These are phyloP conservation scores for Ambrosiella beaveri DNA, from an alignment of 2,329 filamentous ascomycete genomes.

Conservation along the genomic window DNA sequence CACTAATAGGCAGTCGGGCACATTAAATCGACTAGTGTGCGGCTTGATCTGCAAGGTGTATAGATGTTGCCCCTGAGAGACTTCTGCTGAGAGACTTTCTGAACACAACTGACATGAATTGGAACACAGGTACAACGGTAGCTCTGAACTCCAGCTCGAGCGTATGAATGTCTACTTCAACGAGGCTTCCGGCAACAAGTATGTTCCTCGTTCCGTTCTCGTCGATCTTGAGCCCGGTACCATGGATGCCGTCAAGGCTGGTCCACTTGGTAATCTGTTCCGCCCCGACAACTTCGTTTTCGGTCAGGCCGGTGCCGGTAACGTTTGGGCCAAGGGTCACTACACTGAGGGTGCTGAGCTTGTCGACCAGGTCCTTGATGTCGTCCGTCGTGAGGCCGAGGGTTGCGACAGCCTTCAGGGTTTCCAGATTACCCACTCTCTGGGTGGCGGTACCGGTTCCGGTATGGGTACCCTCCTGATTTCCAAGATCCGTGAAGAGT, in stretches of 20 bases:
- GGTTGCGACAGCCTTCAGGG: slow-evolving; percentile 98
- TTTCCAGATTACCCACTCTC: slow-evolving; percentile 99
- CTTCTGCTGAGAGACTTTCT: too few relatives aligned
- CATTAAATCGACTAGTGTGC: too few relatives aligned
- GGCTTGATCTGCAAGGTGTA: too few relatives aligned
- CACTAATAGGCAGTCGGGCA: too few relatives aligned
- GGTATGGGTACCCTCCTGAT: slow-evolving; percentile 99
- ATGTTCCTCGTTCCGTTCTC: slow-evolving; percentile 96
- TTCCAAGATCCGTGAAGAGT: slow-evolving; percentile 99
- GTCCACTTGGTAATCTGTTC: slow-evolving; percentile 98
- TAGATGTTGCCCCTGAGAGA: too few relatives aligned
- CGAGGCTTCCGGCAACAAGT: slow-evolving; percentile 87
- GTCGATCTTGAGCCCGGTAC: slow-evolving; percentile 99
- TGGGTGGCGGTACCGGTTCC: slow-evolving; percentile 98
- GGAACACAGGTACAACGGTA: slow-evolving; percentile 73
- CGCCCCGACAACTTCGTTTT: slow-evolving; percentile 99
- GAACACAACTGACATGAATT: neutral
- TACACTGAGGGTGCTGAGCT: slow-evolving; percentile 99
- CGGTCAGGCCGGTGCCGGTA: slow-evolving; percentile 97
- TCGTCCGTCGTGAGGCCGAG: slow-evolving; percentile 96
- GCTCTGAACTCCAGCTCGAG: slow-evolving; percentile 97
- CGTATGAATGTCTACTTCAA: slow-evolving; percentile 99
- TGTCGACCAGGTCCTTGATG: slow-evolving; percentile 94
- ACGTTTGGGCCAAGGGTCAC: slow-evolving; percentile 99
- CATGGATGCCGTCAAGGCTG: slow-evolving; percentile 97